Base-by-base conservation (phyloP, 2,329 filamentous ascomycete genomes). In the Aquanectria penicillioides region DNA sequence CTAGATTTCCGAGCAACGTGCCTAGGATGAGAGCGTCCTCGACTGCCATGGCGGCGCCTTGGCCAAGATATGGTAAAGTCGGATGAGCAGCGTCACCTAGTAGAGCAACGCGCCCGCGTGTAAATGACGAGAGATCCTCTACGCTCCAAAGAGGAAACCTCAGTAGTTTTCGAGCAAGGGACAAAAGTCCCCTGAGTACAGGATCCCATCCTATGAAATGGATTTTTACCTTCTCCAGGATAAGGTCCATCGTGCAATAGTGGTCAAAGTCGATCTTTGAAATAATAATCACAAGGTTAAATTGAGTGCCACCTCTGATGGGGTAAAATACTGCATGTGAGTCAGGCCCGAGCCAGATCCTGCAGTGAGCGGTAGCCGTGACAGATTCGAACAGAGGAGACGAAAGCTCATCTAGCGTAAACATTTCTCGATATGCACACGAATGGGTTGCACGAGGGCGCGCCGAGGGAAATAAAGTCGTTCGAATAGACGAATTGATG, bases 1-100 rank as follows among this genome's bases (percentile, higher is more conserved):
- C 28, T 7, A 58, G 31, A 15, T 57, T 47, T 7, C 63, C 57
- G 7, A 38, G 86, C 7, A 72, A 61, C 0, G 57, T 62, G 10
- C 61, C 67, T 3, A 72, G 50, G 2, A 69, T 43, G 12, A 65
- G 60, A 3, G 61, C 69, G 26, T 72, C 69, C 23, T 71, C 68
- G 29, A 68, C 61, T 3, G 63, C 65, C 58, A 66, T 65, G 22
- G 70, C 70, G 5, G 64, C 69, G 1, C 69, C 69, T 31, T 72
- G 70, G 3, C 60, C 67, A 17, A 71, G 64, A 40, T 71, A 66
- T 0, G 70, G 69, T 1, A 64, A 47, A 18, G 64, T 67, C 4
- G 69, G 59, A 53, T 68, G 65, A 2, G 59, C 59, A 3, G 65
- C 62, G 18, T 66, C 65, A 3, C 65, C 63, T 11, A 57, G 43